phyloP scores from a whole-genome alignment of 176 grass and related monocot species.

The Oryza officinalis region DNA sequence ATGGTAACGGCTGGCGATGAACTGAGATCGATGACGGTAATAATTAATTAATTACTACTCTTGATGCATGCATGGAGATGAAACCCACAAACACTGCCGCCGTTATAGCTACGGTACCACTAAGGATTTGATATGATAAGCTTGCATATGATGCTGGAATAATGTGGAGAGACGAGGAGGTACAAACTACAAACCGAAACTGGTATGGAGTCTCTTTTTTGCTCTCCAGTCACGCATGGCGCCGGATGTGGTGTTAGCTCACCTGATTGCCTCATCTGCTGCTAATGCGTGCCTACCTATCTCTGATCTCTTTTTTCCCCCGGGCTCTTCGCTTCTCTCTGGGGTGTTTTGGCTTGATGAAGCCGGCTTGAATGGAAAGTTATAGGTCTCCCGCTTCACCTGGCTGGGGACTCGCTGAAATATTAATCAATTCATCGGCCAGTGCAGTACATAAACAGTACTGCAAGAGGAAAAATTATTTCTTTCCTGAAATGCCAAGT shows the following conservation, averaged over 20 bases:
- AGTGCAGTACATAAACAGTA: conserved; percentile 10
- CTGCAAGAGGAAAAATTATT: background rate
- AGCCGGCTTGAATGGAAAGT: background rate
- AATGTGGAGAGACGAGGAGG: conserved; percentile 1
- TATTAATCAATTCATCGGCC: background rate
- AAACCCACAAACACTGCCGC: background rate
- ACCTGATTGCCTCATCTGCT: background rate
- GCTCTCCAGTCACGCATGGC: conserved; percentile 14
- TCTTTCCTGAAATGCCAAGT: background rate
- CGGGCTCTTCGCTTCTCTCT: background rate
- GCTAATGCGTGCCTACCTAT: conserved; percentile 11
- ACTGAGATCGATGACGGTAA: background rate
- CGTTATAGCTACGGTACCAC: background rate
- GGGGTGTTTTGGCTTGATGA: conserved; percentile 11
- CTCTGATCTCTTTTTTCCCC: background rate
- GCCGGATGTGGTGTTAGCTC: background rate
- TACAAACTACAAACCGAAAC: background rate
- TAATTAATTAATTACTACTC: background rate
- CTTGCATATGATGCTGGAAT: conserved; percentile 27
- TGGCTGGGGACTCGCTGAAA: background rate
- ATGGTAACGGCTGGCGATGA: background rate
- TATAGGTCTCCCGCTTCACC: conserved; percentile 10
- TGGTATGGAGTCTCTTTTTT: background rate
- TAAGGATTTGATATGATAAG: background rate
- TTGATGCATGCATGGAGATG: background rate